phyloP scores from a whole-genome alignment of 305 asterid genomes.

The Fraxinus nigra region DNA sequence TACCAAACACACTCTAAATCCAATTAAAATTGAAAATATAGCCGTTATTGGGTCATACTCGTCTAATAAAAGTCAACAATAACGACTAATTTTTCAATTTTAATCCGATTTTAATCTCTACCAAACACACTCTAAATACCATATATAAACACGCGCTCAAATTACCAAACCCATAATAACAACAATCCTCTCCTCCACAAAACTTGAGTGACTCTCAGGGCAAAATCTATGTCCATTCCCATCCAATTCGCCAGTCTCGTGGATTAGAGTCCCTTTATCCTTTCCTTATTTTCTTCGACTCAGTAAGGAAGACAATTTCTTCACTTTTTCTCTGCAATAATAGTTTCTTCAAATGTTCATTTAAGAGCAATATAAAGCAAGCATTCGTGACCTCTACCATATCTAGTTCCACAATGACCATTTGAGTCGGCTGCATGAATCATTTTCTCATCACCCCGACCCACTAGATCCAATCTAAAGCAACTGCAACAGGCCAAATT shows the following conservation, averaged over 20 bases:
- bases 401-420: not conserved
- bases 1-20: too few species aligned
- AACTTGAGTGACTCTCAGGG: not conserved
- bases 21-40: too few species aligned
- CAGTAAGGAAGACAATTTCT: not conserved
- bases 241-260: not conserved
- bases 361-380: not conserved
- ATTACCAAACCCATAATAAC: not conserved
- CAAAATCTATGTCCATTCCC: not conserved
- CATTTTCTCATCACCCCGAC: not conserved
- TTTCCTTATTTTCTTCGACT: not conserved
- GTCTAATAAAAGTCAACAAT: too few species aligned
- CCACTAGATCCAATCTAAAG: not conserved
- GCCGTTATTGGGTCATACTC: too few species aligned
- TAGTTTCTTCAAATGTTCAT: not conserved
- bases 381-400: not conserved
- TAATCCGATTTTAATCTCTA: too few species aligned
- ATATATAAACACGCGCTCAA: not conserved
- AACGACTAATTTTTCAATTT: too few species aligned
- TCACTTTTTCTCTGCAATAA: not conserved
- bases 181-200: not conserved
- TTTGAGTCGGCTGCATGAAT: not conserved
- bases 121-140: too few species aligned
- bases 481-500: not conserved
- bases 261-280: not conserved